Base-by-base conservation (phyloP, 2,329 filamentous ascomycete species). In the Chrysoporthe puriensis region DNA sequence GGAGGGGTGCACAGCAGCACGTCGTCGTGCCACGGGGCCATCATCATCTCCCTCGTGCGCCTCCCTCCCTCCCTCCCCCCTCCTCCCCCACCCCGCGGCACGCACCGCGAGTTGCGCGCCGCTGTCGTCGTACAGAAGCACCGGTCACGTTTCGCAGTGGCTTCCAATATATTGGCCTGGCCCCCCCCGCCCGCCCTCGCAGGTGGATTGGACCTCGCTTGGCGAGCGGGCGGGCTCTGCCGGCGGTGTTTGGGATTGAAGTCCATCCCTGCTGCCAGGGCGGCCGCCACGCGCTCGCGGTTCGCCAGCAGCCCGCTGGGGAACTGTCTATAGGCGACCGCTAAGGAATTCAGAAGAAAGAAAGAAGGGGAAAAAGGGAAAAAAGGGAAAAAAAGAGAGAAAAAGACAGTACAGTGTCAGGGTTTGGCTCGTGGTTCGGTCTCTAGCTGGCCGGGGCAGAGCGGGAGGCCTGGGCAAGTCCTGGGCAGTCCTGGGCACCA, bases 281-380 rank as follows among this genome's bases (percentile, higher is more conserved):
- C 50, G 21, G 50, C 50, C 32, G 50, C 21, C 50, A 54, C 50
- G 21, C 50, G 50, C 50, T 32, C 21, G 9, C 7, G 21, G n/a
- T 54, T 54, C 50, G 32, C 32, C 26, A 54, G 50, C 50, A 34
- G 21, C 50, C 48, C 50, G 50, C 50, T 54, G 50, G 21, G 21
- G 50, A 32, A 54, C 14, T 34, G 32, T 54, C 26, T 54, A 32
- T 26, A 54, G 8, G 21, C 50, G 13, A 54, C 50, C 50, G 50
- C 50, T 7, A 26, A 52, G 48, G 48, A 26, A 26, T 26, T 8
- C 5, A 14, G 26, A 4, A 21, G 21, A 48, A 18, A 4, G 16
- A 32, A 32, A 13, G 21, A 13, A 52, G 26, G 26, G 26, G 26
- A 26, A 26, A 26, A 26, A 26, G 26, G 26, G 2, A 26, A 26